These are phyloP conservation scores for Eucalyptus shirleyi DNA, from an alignment of 345 rosid species.

Conservation along the genomic window DNA sequence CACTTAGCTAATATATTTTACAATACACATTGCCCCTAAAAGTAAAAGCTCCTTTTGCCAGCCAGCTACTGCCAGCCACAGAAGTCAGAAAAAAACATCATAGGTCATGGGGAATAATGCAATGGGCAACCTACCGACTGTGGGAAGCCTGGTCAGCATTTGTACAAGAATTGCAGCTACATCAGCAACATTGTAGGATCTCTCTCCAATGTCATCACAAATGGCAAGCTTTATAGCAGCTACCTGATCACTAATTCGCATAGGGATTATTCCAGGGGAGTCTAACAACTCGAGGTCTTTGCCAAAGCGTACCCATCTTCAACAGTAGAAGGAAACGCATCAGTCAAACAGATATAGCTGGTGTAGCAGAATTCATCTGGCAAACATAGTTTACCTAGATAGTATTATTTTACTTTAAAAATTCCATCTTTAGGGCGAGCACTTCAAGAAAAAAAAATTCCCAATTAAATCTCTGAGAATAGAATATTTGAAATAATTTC, in stretches of 20 bases:
- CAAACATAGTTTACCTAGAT: not conserved
- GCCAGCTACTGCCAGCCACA: not conserved
- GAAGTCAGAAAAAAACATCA: not conserved
- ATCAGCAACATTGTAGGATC: constrained; percentile 74
- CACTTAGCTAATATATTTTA: not conserved
- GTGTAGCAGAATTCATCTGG: not conserved
- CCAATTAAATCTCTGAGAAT: not conserved
- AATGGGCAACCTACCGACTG: constrained; percentile 30
- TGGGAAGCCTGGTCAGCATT: constrained; percentile 61
- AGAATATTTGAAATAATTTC: not conserved
- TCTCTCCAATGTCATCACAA: constrained; percentile 95
- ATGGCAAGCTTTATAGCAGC: constrained; percentile 95
- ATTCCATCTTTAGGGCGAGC: not conserved
- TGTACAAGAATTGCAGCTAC: constrained; percentile 87
- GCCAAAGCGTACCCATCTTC: constrained; percentile 71
- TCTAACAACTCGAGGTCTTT: constrained; percentile 83
- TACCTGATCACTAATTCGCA: constrained; percentile 84
- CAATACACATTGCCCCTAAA: not conserved
- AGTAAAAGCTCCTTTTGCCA: not conserved
- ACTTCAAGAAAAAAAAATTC: not conserved
- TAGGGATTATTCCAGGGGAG: constrained; percentile 89
- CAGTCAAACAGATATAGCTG: not conserved
- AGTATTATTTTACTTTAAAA: not conserved
- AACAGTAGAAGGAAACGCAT: not conserved
- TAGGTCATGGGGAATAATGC: not conserved